A percentile compares a stretch with the other conserved stretches of the same genome.
phyloP scores from a whole-genome alignment of 2,329 filamentous ascomycete genomes.

The Pestalotiopsis fici region DNA sequence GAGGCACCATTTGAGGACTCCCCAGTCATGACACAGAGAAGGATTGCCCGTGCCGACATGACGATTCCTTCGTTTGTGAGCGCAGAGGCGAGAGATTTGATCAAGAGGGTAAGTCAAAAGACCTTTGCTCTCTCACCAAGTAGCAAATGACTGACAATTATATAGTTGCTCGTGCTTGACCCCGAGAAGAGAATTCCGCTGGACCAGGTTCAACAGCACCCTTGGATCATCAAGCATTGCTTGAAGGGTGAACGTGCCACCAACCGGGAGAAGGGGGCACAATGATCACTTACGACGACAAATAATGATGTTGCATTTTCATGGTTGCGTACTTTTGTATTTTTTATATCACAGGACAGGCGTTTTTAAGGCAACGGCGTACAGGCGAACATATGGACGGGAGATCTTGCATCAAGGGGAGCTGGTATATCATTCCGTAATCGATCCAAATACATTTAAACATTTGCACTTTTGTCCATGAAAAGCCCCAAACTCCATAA shows the following conservation, averaged over 20 bases:
- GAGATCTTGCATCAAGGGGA: constrained; percentile 23
- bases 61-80: constrained; percentile 88
- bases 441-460: constrained; percentile 8
- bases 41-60: constrained; percentile 90
- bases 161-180: constrained; percentile 83
- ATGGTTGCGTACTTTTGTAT: constrained; percentile 15
- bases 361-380: constrained; percentile 11
- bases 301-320: constrained; percentile 15
- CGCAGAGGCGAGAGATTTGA: constrained; percentile 85
- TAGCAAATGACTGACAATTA: constrained; percentile 14
- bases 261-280: constrained; percentile 46
- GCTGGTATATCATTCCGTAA: constrained; percentile 17
- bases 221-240: constrained; percentile 97
- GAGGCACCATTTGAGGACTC: constrained; percentile 98
- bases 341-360: constrained; percentile 11
- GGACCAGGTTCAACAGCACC: constrained; percentile 84
- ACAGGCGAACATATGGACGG: not conserved
- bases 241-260: constrained; percentile 60
- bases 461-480: not conserved
- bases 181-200: constrained; percentile 91
- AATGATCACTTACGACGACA: constrained; percentile 16
- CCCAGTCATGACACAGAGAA: constrained; percentile 87
- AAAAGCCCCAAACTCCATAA: constrained; percentile 2
- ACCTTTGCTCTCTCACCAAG: not conserved
- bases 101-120: constrained; percentile 71